Evolutionary conservation across 768 basidiomycete species (phyloP), one percentile per base, ranked within the genome.

Genomic region (Boletus rufocinnamomeus): DNA sequence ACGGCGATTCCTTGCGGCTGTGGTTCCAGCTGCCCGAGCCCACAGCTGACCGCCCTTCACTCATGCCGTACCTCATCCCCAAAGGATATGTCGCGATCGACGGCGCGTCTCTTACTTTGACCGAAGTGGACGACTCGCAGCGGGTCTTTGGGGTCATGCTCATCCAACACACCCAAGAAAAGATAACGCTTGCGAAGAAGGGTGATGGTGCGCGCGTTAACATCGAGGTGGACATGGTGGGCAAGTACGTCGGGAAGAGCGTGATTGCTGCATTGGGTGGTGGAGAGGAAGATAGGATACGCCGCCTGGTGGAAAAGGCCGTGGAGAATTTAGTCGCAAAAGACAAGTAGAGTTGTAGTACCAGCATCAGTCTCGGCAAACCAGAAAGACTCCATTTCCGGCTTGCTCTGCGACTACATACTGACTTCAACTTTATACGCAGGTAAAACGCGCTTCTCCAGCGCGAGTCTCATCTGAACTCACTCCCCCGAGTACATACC

Each of bases 61-160:
- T 95, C 43, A 74, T 94, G 48, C 85, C 82, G 1, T 95, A 93
- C 73, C 79, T 99, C 62, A 91, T 98, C 60, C 85, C 88, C 30
- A 99, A 99, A 72, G 97, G 97, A 54, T 99, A 94, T 73, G 81
- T 98, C 60, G 85, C 95, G 11, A 84, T 99, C 64, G 97, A 99
- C 70, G 97, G 97, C 19, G 84, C 95, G 9, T 97, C 95, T 7
- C 80, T 99, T 45, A 99, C 97, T 2, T 65, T 99, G 66, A 98
- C 95, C 0, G 77, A 77, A 32, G 93, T 98, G 34, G 74, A 86
- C 74, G 85, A 89, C 71, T 61, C 66, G 27, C 67, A 78, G 59
- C 72, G 84, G 40, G 83, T 76, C 44, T 96, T 98, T 68, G 86
- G 87, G 35, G 82, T 99, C 52, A 98, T 98, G 95, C 84, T 99